Base-by-base conservation (phyloP, 495 filamentous ascomycete genomes). In the Penicillium canescens region DNA sequence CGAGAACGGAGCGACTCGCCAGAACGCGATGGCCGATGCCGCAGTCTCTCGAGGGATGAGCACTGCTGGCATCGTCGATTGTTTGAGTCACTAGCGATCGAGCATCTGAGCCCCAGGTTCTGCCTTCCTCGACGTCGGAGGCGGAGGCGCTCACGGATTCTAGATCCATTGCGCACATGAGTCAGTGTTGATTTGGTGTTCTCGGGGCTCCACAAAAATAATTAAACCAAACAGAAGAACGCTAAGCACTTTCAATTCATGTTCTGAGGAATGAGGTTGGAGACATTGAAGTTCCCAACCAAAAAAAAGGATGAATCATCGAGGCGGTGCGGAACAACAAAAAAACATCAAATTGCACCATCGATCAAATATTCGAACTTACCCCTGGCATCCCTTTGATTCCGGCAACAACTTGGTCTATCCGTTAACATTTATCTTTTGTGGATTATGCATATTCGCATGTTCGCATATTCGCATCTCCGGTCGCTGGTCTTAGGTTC, bases 1-100 rank as follows among this genome's bases (percentile, higher is more conserved):
- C 71, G 23, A 78, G 55, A 18, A 78, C 73, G n/a, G 75, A 78
- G 39, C 73, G 68, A 51, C 72, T 73, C 36, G 75, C 70, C 44
- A 73, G 59, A 21, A 78, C 75, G 16, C 75, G 75, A 50, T 78
- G 75, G 37, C 73, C 73, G 39, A 78, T 75, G 28, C 71, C 75
- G 56, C 73, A 76, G 54, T 76, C 65, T 40, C 54, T 62, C 4
- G 47, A 50, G 5, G 67, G 52, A 45, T 58, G 46, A 8, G 64
- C 47, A 33, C 26, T 50, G 37, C 42, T 37, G 4, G 50, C 60
- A 41, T 59, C 55, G 36, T 55, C 50, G 11, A 42, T 36, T 7
- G 10, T 36, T 5, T 31, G 45, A 3, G 40, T 33, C n/a, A 46
- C 14, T 20, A 61, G 37, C 14, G 63, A 59, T 21, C 55, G 66